A percentile compares a stretch with the other conserved stretches of the same genome.
Conservation (phyloP, 2,329 filamentous ascomycete genomes). For the Fusarium keratoplasticum region DNA sequence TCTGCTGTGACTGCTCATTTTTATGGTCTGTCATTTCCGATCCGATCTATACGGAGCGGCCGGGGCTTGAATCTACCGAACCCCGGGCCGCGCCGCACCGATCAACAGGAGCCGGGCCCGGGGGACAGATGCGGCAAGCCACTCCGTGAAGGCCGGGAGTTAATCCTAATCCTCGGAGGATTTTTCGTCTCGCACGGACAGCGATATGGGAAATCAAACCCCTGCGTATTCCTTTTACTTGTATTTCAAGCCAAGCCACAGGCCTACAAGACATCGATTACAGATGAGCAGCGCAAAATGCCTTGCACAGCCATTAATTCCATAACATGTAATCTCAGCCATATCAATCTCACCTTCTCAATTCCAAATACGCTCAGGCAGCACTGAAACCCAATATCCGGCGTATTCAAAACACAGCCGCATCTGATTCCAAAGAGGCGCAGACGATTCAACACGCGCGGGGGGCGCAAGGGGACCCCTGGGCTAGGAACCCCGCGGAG, state of each 20-base stretch:
- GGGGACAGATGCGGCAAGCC: background rate
- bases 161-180: background rate
- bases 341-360: background rate
- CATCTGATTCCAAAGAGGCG: conserved; percentile 21
- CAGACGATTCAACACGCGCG: background rate
- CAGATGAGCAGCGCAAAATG: background rate
- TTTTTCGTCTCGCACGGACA: background rate
- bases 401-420: conserved; percentile 3
- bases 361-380: background rate
- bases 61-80: background rate
- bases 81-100: background rate
- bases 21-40: background rate
- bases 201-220: background rate
- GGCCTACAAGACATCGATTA: background rate
- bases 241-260: background rate
- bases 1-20: background rate
- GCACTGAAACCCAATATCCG: background rate
- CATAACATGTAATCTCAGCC: background rate
- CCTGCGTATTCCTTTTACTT: background rate
- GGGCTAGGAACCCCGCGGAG: background rate
- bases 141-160: background rate
- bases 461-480: conserved; percentile 9
- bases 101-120: background rate
- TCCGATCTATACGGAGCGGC: background rate
- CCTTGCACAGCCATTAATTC: background rate